Conservation (phyloP, 805 yeast species). For the Saccharomyces paradoxus region DNA sequence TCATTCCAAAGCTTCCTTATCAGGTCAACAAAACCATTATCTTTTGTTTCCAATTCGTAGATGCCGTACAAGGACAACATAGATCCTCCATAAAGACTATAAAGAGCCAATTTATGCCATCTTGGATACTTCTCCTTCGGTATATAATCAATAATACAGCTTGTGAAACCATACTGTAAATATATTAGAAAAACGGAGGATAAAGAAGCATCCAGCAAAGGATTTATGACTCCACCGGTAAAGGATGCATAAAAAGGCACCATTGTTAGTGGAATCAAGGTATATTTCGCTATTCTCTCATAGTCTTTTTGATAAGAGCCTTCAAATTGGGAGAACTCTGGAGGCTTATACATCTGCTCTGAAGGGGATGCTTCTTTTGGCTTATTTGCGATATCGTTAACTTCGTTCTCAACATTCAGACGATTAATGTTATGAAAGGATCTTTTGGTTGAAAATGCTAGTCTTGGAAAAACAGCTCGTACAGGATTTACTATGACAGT, state of each 20-base stretch:
- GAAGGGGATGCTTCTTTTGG: constrained; percentile 12
- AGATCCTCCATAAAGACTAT: constrained; percentile 54
- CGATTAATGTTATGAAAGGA: not conserved
- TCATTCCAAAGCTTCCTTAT: constrained; percentile 33
- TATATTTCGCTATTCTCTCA: constrained; percentile 53
- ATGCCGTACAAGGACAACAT: constrained; percentile 62
- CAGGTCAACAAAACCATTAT: constrained; percentile 53
- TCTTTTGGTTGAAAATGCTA: not conserved
- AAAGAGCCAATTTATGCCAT: constrained; percentile 54
- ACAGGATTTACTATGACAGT: not conserved
- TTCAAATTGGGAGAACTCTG: constrained; percentile 45
- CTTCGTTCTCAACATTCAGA: not conserved
- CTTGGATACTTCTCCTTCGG: constrained; percentile 66
- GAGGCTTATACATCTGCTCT: constrained; percentile 41
- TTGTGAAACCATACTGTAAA: constrained; percentile 61
- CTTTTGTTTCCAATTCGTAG: constrained; percentile 57
- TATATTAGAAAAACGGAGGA: constrained; percentile 52
- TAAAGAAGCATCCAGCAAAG: constrained; percentile 49
- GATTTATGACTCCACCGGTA: constrained; percentile 40
- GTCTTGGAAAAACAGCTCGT: not conserved
- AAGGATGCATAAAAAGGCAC: constrained; percentile 43
- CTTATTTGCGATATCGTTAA: not conserved
- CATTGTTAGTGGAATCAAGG: constrained; percentile 54
- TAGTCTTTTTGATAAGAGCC: constrained; percentile 73
- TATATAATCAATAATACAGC: constrained; percentile 72